Base-by-base conservation (phyloP, 2,329 filamentous ascomycete genomes). In the Pyrenochaeta sp. region DNA sequence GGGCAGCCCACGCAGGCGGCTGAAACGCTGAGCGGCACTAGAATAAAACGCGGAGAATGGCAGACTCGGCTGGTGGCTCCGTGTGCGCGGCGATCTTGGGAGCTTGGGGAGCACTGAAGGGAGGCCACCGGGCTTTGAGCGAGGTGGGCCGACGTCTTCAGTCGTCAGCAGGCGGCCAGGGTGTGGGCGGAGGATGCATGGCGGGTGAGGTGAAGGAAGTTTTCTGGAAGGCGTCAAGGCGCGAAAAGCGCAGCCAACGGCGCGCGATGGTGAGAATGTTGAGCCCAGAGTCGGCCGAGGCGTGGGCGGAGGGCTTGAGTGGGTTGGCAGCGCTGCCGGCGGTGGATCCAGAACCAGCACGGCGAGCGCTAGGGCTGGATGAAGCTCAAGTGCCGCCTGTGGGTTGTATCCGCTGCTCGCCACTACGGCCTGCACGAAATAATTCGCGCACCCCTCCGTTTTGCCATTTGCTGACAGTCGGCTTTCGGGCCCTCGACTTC, bases 41-140 rank as follows among this genome's bases (percentile, higher is more conserved):
- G 56, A 61, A 54, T 41, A 58, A 57, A 59, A 61, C 47, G 58
- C 56, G 58, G 58, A 60, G 52, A 53, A 32, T 52, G 34, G 48
- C 43, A 45, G 48, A 46, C 53, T 50, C 50, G 50, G 42, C 28
- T 28, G 44, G 34, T 42, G 35, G 35, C 44, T 17, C 24, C 36
- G 32, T 53, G 40, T 46, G 50, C 23, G 47, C 54, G 42, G 35
- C 23, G 44, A 38, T 31, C 40, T 24, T 27, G 17, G 37, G 42
- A 23, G 31, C 22, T 24, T 20, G 35, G 31, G 37, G 30, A 40
- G 9, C 44, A 49, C 48, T n/a, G n/a, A n/a, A n/a, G n/a, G n/a
- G n/a, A n/a, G n/a, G n/a, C n/a, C n/a, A n/a, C n/a, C n/a, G n/a
- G n/a, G n/a, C n/a, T n/a, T n/a, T n/a, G n/a, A n/a, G n/a, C n/a